Conservation (phyloP, 441 rosid species). For the Hura crepitans region DNA sequence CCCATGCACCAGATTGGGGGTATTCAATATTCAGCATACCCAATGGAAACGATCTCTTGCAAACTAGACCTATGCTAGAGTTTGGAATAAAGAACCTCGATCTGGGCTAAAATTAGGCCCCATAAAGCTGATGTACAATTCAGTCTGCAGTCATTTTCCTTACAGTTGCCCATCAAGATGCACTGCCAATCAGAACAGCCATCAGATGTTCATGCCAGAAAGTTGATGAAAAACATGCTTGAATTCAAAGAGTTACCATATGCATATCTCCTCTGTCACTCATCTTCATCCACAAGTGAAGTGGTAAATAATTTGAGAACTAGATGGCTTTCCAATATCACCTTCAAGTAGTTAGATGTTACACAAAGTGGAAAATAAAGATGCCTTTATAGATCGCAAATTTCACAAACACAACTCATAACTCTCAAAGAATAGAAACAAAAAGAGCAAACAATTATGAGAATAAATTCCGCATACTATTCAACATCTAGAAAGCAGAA, state of each 20-base stretch:
- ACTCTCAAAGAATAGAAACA: conserved; percentile 5
- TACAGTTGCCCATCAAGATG: conserved; percentile 27
- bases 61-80: conserved; percentile 24
- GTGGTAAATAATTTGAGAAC: conserved; percentile 11
- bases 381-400: background rate
- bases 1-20: background rate
- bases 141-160: conserved; percentile 29
- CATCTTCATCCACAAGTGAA: conserved; percentile 23
- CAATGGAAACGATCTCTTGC: conserved; percentile 22
- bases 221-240: conserved; percentile 22
- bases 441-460: conserved; percentile 1
- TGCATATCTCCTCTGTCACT: conserved; percentile 15
- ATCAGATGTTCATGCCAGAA: conserved; percentile 32
- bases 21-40: conserved; percentile 7
- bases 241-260: conserved; percentile 31
- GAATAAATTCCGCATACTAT: background rate
- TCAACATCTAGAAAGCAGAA: background rate
- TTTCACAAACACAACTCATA: background rate
- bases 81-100: conserved; percentile 32
- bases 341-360: conserved; percentile 21
- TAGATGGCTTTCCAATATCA: conserved; percentile 13
- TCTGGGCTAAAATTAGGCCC: conserved; percentile 24
- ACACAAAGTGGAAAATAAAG: background rate
- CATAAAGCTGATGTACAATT: conserved; percentile 23
- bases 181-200: conserved; percentile 36